Conservation (phyloP, 176 grass and related monocot genomes). For the Hordeum vulgare region DNA sequence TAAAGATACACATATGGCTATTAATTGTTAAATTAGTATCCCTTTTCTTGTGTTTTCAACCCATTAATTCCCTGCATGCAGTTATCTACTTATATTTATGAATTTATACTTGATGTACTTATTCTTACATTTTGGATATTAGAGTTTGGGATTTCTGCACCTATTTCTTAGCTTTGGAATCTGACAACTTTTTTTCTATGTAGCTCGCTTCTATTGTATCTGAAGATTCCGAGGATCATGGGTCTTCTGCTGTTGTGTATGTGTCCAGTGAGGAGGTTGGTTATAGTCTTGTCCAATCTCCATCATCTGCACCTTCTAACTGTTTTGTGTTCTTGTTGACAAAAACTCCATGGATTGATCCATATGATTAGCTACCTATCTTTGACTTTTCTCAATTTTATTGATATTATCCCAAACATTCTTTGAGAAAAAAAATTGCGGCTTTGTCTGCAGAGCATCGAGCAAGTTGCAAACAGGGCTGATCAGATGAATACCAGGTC, state of each 20-base stretch:
- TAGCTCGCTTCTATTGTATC: too few species aligned
- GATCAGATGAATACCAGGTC: constrained; percentile 72
- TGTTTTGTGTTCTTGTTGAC: constrained; percentile 3
- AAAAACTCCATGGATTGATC: background rate
- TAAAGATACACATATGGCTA: constrained; percentile 20
- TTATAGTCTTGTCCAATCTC: too few species aligned
- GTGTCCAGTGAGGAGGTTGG: too few species aligned
- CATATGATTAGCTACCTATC: background rate
- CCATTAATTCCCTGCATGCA: background rate
- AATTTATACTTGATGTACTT: background rate
- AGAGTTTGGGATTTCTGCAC: too few species aligned
- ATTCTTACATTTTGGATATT: too few species aligned
- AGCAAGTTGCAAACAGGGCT: constrained; percentile 91
- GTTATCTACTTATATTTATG: background rate
- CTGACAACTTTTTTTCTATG: too few species aligned
- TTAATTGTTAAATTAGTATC: constrained; percentile 14
- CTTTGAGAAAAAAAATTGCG: constrained; percentile 16
- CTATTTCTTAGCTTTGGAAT: too few species aligned
- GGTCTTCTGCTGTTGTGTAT: too few species aligned
- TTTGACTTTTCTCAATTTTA: background rate
- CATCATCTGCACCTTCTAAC: background rate
- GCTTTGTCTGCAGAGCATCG: constrained; percentile 59
- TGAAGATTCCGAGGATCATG: too few species aligned
- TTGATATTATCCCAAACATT: background rate
- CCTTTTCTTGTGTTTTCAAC: background rate